A percentile compares a stretch with the other conserved stretches of the same genome.
Conservation (phyloP, 129 eudicot genomes). For the Pulicaria dysenterica region DNA sequence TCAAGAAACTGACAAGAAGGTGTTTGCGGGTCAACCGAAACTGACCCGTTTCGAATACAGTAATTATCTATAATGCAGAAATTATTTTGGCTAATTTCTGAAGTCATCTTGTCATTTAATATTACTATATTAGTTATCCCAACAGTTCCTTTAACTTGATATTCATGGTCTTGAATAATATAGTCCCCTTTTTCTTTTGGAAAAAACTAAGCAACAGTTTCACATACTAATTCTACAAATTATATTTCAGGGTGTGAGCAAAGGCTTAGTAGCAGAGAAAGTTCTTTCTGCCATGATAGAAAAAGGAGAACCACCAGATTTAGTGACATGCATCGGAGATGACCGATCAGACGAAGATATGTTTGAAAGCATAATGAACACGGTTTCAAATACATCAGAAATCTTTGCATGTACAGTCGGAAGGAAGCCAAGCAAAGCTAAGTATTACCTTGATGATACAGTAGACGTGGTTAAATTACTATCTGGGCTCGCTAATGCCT, state of each 20-base stretch:
- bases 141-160: too few species aligned
- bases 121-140: too few species aligned
- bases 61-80: too few species aligned
- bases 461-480: constrained; percentile 64
- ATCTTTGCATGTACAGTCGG: constrained; percentile 87
- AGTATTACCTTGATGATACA: constrained; percentile 78
- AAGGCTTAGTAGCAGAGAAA: constrained; percentile 70
- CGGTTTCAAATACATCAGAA: constrained; percentile 46
- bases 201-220: too few species aligned
- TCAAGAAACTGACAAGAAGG: too few species aligned
- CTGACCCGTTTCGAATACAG: too few species aligned
- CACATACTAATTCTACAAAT: background rate
- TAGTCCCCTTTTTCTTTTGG: too few species aligned
- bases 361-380: constrained; percentile 66
- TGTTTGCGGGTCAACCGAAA: too few species aligned
- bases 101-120: too few species aligned
- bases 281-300: constrained; percentile 57
- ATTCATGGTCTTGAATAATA: too few species aligned
- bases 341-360: constrained; percentile 90
- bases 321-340: constrained; percentile 79
- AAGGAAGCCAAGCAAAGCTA: constrained; percentile 91
- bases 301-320: constrained; percentile 63
- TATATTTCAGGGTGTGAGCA: constrained; percentile 70
- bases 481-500: constrained; percentile 63
- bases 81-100: too few species aligned